Evolutionary conservation across 1,139 yeast genomes (phyloP).

Genomic region (Yamadazyma taylorii): DNA sequence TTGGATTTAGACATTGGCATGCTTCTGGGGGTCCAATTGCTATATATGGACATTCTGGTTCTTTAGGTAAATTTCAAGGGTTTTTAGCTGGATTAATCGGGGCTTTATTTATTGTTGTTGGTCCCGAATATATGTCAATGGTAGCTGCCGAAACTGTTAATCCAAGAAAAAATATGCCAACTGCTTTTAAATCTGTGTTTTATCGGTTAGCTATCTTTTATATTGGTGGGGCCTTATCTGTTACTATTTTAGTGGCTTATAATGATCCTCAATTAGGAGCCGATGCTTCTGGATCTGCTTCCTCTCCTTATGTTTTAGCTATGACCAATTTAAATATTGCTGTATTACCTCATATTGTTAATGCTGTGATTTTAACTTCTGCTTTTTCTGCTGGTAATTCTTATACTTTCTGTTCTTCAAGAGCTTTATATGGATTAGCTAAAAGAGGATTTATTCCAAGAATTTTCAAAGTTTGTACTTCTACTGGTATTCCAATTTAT

Average conservation of each 20-base stretch:
- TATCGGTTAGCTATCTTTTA: slow-evolving; percentile 70
- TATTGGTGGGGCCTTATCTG: slow-evolving; percentile 49
- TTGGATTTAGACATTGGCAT: slow-evolving; percentile 68
- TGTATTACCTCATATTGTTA: slow-evolving; percentile 43
- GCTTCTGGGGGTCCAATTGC: slow-evolving; percentile 51
- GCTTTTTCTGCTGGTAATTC: slow-evolving; percentile 49
- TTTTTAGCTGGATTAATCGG: slow-evolving; percentile 61
- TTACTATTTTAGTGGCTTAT: slow-evolving; percentile 40
- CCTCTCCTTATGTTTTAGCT: slow-evolving; percentile 48
- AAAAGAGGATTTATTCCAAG: slow-evolving; percentile 41
- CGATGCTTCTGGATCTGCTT: slow-evolving; percentile 28
- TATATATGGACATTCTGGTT: slow-evolving; percentile 54
- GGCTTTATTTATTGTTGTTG: slow-evolving; percentile 73
- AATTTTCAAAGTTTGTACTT: slow-evolving; percentile 38
- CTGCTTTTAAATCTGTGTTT: slow-evolving; percentile 76
- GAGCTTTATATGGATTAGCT: slow-evolving; percentile 43
- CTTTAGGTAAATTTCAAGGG: slow-evolving; percentile 68
- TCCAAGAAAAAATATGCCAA: slow-evolving; percentile 76
- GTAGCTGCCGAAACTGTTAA: slow-evolving; percentile 78
- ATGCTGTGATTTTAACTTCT: slow-evolving; percentile 43
- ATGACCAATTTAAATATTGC: slow-evolving; percentile 40
- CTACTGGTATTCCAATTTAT: slow-evolving; percentile 47
- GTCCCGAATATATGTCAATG: slow-evolving; percentile 84
- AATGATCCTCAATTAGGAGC: slow-evolving; percentile 34
- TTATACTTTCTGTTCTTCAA: slow-evolving; percentile 43